Percentiles rank a stretch among this genome's conserved stretches.
Conservation (phyloP, 148 eudicot genomes). For the Agrostemma githago region DNA sequence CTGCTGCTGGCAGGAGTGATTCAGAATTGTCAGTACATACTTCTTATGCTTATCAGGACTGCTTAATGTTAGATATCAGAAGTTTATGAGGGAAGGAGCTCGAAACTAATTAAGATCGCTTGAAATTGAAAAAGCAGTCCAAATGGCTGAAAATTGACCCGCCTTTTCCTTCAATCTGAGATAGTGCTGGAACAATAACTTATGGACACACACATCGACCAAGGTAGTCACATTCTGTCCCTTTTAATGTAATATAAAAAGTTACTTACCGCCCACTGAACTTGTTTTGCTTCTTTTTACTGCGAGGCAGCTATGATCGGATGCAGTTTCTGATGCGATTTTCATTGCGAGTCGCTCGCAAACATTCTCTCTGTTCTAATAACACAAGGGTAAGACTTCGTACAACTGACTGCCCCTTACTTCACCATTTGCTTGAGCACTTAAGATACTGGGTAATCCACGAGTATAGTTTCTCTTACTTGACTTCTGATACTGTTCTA, state of each 20-base stretch:
- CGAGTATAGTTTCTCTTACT: slow-evolving; percentile 10
- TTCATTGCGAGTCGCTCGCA: not conserved
- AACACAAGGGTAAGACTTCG: not conserved
- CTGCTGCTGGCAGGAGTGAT: not conserved
- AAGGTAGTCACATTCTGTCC: slow-evolving; percentile 13
- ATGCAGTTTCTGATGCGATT: not conserved
- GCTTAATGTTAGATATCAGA: not conserved
- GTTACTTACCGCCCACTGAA: not conserved
- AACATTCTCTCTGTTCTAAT: not conserved
- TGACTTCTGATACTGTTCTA: not conserved
- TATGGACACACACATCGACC: not conserved
- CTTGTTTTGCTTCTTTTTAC: not conserved
- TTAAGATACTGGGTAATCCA: not conserved
- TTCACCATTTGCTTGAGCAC: not conserved
- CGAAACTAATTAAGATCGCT: not conserved
- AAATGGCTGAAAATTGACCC: not conserved
- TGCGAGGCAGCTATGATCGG: not conserved
- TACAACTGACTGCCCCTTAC: not conserved
- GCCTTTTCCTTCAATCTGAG: not conserved
- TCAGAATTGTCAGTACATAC: not conserved
- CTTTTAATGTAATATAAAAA: not conserved
- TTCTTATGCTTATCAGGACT: slow-evolving; percentile 2
- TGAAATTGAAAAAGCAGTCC: not conserved
- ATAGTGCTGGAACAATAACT: not conserved
- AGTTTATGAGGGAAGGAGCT: not conserved